Conservation (phyloP, 768 basidiomycete species). For the Tylopilus balloui region DNA sequence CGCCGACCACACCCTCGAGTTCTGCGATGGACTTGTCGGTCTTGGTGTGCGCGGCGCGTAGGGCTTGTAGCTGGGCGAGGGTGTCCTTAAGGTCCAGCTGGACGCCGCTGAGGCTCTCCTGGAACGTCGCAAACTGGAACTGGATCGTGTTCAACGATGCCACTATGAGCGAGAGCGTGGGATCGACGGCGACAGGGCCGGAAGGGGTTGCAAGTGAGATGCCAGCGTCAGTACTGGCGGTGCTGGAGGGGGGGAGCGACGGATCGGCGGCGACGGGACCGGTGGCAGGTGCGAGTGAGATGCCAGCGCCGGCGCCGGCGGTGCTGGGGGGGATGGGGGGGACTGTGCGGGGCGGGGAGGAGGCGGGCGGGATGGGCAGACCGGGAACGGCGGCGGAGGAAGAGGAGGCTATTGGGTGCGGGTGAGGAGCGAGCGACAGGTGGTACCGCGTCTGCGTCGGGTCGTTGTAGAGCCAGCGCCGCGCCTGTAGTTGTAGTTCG, state of each 20-base stretch:
- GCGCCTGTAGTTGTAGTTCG: background rate
- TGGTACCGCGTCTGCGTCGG: background rate
- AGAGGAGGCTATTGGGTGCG: background rate
- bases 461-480: background rate
- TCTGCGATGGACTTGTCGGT: slow-evolving; percentile 5
- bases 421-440: too few relatives aligned
- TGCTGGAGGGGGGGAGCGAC: too few relatives aligned
- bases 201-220: too few relatives aligned
- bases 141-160: slow-evolving; percentile 8
- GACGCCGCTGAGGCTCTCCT: slow-evolving; percentile 6
- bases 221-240: too few relatives aligned
- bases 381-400: background rate
- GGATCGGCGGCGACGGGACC: background rate
- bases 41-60: slow-evolving; percentile 14
- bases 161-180: too few relatives aligned
- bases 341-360: background rate
- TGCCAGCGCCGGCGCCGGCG: too few relatives aligned
- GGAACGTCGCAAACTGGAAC: slow-evolving; percentile 14
- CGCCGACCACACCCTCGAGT: slow-evolving; percentile 15
- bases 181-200: background rate
- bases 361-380: background rate
- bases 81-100: slow-evolving; percentile 12
- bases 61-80: slow-evolving; percentile 14
- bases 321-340: background rate
- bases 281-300: too few relatives aligned